These are phyloP conservation scores for Posidonia australis DNA, from an alignment of 106 monocot genomes.

Conservation along the genomic window DNA sequence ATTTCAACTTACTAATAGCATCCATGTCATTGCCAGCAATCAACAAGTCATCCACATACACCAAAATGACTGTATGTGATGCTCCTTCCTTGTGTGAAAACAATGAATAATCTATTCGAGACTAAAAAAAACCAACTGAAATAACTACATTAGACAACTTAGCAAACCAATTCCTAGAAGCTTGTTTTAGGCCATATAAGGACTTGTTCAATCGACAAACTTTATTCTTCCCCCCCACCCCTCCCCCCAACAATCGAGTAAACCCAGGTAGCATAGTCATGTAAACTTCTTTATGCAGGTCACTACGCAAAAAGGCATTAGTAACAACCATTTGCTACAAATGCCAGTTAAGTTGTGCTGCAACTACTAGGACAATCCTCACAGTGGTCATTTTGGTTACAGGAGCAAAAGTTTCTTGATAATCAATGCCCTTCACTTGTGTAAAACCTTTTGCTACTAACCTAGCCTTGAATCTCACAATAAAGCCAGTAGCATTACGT, in stretches of 20 bases:
- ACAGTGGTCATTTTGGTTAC: too few relatives aligned
- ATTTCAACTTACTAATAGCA: neutral
- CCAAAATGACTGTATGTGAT: too few relatives aligned
- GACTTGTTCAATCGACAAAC: constrained; percentile 2
- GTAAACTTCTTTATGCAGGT: neutral
- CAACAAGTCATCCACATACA: constrained; percentile 4
- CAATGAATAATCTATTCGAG: constrained; percentile 1
- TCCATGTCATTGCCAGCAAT: neutral
- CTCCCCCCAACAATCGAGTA: too few relatives aligned
- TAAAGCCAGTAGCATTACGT: too few relatives aligned
- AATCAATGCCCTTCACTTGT: too few relatives aligned
- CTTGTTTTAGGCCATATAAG: neutral
- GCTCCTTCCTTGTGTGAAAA: too few relatives aligned
- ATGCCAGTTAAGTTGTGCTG: too few relatives aligned
- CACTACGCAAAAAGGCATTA: constrained; percentile 1
- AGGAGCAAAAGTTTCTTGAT: too few relatives aligned
- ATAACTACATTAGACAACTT: neutral
- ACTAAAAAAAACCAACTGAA: neutral
- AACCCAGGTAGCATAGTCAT: neutral
- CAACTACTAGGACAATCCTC: too few relatives aligned
- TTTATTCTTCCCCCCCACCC: neutral
- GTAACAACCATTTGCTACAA: neutral
- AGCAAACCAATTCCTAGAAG: neutral
- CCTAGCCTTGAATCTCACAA: too few relatives aligned
- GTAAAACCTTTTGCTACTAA: too few relatives aligned